phyloP scores from a whole-genome alignment of 768 basidiomycete species.

The Tephrocybe sp. region DNA sequence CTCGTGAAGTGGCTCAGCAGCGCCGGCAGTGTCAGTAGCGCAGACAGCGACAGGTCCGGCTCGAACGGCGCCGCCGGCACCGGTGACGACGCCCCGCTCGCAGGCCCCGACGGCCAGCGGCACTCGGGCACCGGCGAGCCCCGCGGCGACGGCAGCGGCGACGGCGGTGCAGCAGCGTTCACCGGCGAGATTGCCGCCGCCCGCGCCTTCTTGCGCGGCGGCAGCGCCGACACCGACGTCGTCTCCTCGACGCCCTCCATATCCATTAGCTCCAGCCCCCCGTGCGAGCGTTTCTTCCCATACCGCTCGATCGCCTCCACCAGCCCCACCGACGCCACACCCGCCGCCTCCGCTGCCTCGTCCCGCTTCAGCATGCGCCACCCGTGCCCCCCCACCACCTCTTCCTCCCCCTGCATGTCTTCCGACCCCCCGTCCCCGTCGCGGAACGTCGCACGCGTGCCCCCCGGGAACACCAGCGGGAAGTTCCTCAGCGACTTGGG shows the following conservation, averaged over 20 bases:
- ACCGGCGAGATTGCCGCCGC: slow-evolving; percentile 62
- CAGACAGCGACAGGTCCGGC: slow-evolving; percentile 78
- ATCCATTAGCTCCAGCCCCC: slow-evolving; percentile 52
- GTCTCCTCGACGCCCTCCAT: slow-evolving; percentile 51
- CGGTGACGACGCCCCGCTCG: slow-evolving; percentile 76
- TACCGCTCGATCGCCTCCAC: slow-evolving; percentile 83
- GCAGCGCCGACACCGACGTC: slow-evolving; percentile 44
- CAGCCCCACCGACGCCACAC: slow-evolving; percentile 57
- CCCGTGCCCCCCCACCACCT: slow-evolving; percentile 60
- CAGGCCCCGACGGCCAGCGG: slow-evolving; percentile 80
- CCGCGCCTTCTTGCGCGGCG: slow-evolving; percentile 78
- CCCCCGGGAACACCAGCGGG: slow-evolving; percentile 79
- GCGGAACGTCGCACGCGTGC: slow-evolving; percentile 76
- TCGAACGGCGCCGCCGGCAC: slow-evolving; percentile 71
- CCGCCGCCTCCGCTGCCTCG: slow-evolving; percentile 46
- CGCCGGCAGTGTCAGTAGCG: slow-evolving; percentile 83
- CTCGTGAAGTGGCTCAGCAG: slow-evolving; percentile 79
- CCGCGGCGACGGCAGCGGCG: slow-evolving; percentile 82
- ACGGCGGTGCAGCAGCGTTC: slow-evolving; percentile 77
- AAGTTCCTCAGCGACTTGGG: slow-evolving; percentile 74
- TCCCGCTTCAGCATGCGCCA: slow-evolving; percentile 79
- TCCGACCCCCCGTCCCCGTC: slow-evolving; percentile 64
- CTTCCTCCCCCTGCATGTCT: slow-evolving; percentile 74
- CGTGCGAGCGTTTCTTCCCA: slow-evolving; percentile 81
- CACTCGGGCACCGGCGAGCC: slow-evolving; percentile 77